Percentiles rank a stretch among this genome's conserved stretches.
Conservation (phyloP, 2,329 filamentous ascomycete genomes). For the Aspergillus quadrilineatus region DNA sequence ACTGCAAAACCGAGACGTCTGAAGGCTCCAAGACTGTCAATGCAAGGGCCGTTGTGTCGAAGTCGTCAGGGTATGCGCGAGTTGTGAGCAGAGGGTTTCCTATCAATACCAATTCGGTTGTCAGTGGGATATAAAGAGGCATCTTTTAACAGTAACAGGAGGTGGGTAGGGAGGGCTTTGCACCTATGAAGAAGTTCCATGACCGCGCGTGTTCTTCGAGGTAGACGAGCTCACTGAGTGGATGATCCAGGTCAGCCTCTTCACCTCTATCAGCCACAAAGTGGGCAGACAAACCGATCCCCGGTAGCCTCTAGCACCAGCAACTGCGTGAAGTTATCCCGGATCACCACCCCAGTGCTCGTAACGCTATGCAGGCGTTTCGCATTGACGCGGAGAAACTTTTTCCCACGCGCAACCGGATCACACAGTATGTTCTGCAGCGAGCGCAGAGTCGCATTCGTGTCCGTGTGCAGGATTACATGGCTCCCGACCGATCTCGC, state of each 20-base stretch:
- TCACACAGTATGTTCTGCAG: neutral
- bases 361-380: neutral
- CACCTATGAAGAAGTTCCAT: conserved; percentile 31
- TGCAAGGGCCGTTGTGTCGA: conserved; percentile 37
- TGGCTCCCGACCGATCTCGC: conserved; percentile 30
- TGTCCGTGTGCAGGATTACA: conserved; percentile 14
- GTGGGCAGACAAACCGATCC: conserved; percentile 14
- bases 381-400: neutral
- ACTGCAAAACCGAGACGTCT: conserved; percentile 9
- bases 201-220: neutral
- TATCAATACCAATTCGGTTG: neutral
- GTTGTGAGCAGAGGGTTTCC: conserved; percentile 3
- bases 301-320: conserved; percentile 27
- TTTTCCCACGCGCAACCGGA: neutral
- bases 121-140: no score
- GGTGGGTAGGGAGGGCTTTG: neutral
- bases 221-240: neutral
- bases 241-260: neutral
- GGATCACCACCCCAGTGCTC: neutral
- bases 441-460: neutral
- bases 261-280: neutral
- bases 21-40: conserved; percentile 25
- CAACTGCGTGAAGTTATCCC: conserved; percentile 32
- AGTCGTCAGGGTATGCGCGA: conserved; percentile 31
- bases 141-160: no score